Base-by-base conservation (phyloP, 129 eudicot genomes). In the Smallanthus sonchifolius region DNA sequence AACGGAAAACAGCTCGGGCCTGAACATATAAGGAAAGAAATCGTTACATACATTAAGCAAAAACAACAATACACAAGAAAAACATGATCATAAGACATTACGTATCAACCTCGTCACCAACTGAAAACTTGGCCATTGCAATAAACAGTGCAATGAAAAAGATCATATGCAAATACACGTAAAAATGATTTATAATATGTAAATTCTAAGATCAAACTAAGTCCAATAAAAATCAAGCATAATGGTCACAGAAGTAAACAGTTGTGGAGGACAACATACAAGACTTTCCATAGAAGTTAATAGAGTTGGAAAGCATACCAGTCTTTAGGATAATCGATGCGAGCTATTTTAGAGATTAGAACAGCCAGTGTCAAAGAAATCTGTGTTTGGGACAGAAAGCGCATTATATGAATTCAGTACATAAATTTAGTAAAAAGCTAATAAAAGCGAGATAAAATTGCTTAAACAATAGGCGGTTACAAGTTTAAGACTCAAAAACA, bases 241-340 rank as follows among this genome's bases (percentile, higher is more conserved):
- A 60, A 60, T 6, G 66, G 40, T 60, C 66, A 60, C 4, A 34
- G 3, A 13, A 60, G 16, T 5, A 10, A 61, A 61, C 10, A 32
- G 13, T 32, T 32, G 42, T 32, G 67, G 20, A 13, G 42, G 34
- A 34, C 43, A 34, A 35, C 13, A 59, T 30, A 59, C 65, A 30
- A 34, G 11, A 32, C 37, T 59, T 59, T 10, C 10, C 7, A 30
- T 28, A 24, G 36, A 20, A 24, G 36, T 56, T 10, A 9, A 24
- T 56, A 28, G 38, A 59, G 17, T 19, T 62, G 30, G 57, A 17
- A 81, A 65, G 40, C 72, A 59, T 91, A 94, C 98, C 98, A 94
- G 78, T 90, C 96, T 85, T 81, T 94, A 5, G 98, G 97, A 66
- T 94, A 94, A 78, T 94, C 98, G 39, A 90, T 81, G 34, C 98